Evolutionary conservation across 495 filamentous ascomycete species (phyloP), one percentile per base, ranked within the genome.

Genomic region (Hyaloscypha bicolor): DNA sequence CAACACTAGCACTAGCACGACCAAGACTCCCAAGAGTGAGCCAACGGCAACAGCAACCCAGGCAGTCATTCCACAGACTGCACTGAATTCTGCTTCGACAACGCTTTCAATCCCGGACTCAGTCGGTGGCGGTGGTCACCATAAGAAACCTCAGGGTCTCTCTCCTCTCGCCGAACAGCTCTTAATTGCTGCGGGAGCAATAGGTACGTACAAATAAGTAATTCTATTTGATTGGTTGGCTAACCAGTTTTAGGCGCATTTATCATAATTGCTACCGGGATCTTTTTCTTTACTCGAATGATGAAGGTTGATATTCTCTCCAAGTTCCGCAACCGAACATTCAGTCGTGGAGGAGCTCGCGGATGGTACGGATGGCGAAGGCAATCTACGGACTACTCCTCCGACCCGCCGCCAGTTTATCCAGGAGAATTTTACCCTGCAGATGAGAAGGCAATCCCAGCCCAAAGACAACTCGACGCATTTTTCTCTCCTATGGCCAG

Each of bases 171-270:
- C 76, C 9, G 79, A 85, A 67, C 77, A 77, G 35, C 68, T 79
- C 19, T 65, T 85, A 62, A 78, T 85, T 64, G 81, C 81, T 33
- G 77, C 77, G 14, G 82, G 82, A 21, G 75, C 82, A 21, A 84
- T 85, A 65, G 81, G 83, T 85, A 74, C 70, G 76, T 70, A 21
- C 31, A 22, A 25, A 30, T n/a, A 21, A 14, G 16, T 31, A 39
- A 52, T 32, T 45, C n/a, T 0, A 25, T 4, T 52, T 62, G 4
- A 63, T 22, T n/a, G 29, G 2, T 16, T 16, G 58, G 14, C 62
- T 59, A 25, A 67, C 29, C 37, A 35, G 21, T 45, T 52, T n/a
- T 42, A 74, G 72, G 69, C 33, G 69, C 63, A 19, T 71, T 71
- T 45, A 68, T 71, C 31, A 71, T 74, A 11, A 19, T 69, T 42